phyloP scores from a whole-genome alignment of 257 asterid genomes.

The Solanum virginianum region DNA sequence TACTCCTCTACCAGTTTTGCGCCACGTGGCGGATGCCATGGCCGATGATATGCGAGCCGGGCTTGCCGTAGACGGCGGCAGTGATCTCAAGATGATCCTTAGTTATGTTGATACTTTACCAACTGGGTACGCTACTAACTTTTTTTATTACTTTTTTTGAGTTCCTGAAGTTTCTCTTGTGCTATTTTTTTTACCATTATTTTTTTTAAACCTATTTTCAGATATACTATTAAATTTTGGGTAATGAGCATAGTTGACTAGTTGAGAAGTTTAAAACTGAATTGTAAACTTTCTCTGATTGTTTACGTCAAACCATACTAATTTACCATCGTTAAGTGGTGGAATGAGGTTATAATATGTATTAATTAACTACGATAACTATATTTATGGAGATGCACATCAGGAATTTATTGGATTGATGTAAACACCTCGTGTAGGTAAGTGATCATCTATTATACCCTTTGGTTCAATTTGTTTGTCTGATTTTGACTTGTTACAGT shows the following conservation, averaged over 20 bases:
- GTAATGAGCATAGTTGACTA: background rate
- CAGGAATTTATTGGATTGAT: no score
- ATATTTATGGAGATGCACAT: no score
- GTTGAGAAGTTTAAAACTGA: background rate
- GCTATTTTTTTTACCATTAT: background rate
- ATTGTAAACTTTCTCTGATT: background rate
- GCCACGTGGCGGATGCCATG: conserved; percentile 69
- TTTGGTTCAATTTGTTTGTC: no score
- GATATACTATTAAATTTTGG: background rate
- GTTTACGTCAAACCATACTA: no score
- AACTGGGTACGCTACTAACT: conserved; percentile 32
- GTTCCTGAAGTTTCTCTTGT: background rate
- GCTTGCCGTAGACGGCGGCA: conserved; percentile 40
- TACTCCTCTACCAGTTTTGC: conserved; percentile 62
- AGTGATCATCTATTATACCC: no score
- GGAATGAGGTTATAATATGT: no score
- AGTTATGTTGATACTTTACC: conserved; percentile 66
- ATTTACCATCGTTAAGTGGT: no score
- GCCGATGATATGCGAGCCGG: conserved; percentile 72
- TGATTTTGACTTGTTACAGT: no score
- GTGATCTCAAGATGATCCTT: conserved; percentile 78
- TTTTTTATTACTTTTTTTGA: background rate
- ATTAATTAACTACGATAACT: no score
- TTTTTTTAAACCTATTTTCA: background rate
- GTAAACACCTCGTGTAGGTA: no score